These are phyloP conservation scores for Ziziphus jujuba DNA, from an alignment of 306 rosid genomes.

Conservation along the genomic window DNA sequence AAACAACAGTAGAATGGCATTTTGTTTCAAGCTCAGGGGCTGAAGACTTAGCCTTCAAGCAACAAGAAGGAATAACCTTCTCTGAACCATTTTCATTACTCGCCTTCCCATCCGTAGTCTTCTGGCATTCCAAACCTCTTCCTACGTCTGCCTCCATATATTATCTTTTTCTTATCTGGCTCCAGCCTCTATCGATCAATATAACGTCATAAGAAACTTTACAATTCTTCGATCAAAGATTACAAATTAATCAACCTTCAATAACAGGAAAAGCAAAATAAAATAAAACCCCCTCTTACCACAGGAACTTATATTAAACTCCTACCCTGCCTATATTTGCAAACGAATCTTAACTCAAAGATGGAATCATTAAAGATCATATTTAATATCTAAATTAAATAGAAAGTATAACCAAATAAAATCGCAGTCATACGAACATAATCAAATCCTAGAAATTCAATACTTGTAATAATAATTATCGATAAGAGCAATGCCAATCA, in stretches of 20 bases:
- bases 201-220: conserved; percentile 20
- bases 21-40: conserved; percentile 70
- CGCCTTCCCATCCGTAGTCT: conserved; percentile 98
- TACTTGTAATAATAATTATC: no score
- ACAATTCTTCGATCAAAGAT: background rate
- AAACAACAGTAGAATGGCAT: conserved; percentile 93
- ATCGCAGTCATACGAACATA: background rate
- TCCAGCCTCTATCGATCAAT: conserved; percentile 75
- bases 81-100: conserved; percentile 50
- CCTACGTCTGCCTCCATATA: conserved; percentile 89
- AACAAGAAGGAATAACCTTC: conserved; percentile 82
- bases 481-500: no score
- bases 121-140: conserved; percentile 98
- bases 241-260: no score
- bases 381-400: background rate
- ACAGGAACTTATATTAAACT: no score
- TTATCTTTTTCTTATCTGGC: conserved; percentile 64
- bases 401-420: background rate
- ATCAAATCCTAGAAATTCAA: background rate
- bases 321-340: background rate
- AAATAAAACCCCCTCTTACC: no score
- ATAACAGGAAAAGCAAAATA: background rate
- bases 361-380: background rate
- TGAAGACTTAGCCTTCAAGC: conserved; percentile 85
- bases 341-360: background rate